These are phyloP conservation scores for Sistotremastrum suecicum DNA, from an alignment of 768 basidiomycete genomes.

Conservation along the genomic window DNA sequence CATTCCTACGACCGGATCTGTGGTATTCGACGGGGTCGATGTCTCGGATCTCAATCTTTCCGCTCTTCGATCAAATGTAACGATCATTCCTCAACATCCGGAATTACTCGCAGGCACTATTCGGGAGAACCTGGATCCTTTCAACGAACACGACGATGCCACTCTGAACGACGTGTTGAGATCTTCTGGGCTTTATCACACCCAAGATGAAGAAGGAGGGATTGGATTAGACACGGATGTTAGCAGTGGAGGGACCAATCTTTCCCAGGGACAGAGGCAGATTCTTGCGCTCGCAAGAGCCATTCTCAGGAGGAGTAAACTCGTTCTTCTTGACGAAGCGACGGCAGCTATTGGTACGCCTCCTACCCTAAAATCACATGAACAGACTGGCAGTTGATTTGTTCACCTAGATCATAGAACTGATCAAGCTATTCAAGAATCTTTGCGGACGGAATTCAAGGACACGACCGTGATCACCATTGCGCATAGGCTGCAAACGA, in stretches of 20 bases:
- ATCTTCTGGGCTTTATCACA: constrained; percentile 19
- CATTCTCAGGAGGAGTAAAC: constrained; percentile 1
- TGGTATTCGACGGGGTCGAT: constrained; percentile 17
- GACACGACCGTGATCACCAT: constrained; percentile 26
- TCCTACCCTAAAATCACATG: constrained; percentile 10
- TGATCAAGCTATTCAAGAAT: constrained; percentile 24
- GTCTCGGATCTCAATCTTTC: constrained; percentile 30
- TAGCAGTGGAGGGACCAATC: constrained; percentile 5
- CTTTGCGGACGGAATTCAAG: constrained; percentile 19
- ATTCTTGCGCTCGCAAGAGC: constrained; percentile 28
- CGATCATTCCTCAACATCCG: constrained; percentile 27
- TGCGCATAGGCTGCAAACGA: constrained; percentile 24
- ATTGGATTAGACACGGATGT: constrained; percentile 21
- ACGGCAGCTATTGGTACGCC: constrained; percentile 14
- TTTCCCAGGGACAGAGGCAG: constrained; percentile 25
- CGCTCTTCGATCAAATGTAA: constrained; percentile 29
- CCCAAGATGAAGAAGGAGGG: constrained; percentile 8
- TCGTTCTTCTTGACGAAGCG: constrained; percentile 26
- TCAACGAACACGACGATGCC: constrained; percentile 32
- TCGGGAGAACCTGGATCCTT: constrained; percentile 36
- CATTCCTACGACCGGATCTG: constrained; percentile 17
- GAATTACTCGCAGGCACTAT: constrained; percentile 30
- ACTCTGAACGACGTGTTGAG: constrained; percentile 25
- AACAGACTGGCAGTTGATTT: background rate
- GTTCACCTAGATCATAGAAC: constrained; percentile 20